Base-by-base conservation (phyloP, 2,329 filamentous ascomycete species). In the Mycosphaerelloides madeirae region DNA sequence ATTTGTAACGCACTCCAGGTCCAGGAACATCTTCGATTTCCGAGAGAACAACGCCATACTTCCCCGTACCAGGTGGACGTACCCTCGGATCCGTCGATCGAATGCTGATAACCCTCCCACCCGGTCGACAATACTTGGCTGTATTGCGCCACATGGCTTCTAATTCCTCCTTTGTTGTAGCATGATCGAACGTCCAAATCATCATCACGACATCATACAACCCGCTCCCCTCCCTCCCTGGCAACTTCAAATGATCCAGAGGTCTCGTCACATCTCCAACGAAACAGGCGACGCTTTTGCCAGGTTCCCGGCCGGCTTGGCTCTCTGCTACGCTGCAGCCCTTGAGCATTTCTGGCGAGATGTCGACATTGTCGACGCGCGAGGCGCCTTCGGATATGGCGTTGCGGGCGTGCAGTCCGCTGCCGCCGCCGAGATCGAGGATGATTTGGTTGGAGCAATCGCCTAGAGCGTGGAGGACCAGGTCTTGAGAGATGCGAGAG, bases 341-440 rank as follows among this genome's bases (percentile, higher is more conserved):
- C 16, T 12, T 3, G 15, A 45, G 28, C 44, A 46, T 46, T 16
- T 41, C 44, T 12, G 19, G 16, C 2, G 38, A 41, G 15, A 46
- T 38, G 18, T 46, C 44, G 28, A 46, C 38, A 7, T 22, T 31
- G 25, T 46, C 44, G 18, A 46, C 44, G 7, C 28, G 28, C 13
- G 12, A 8, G 13, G 44, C 44, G 15, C 44, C 44, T 38, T 18
- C 22, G 2, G 31, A 16, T 14, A 46, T 20, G 8, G 44, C 44
- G 15, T 46, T 25, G 4, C 44, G 44, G 5, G 44, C 44, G 12
- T 31, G 38, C 1, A 41, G 33, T 15, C 33, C 44, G 13, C 32
- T 38, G 11, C 44, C 44, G 33, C 38, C 38, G 16, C 44, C 44
- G 13, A 46, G 28, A 33, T 46, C 44, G 19, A 46, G 44, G 25